These are phyloP conservation scores for Bullera alba DNA, from an alignment of 768 basidiomycete genomes.

Conservation along the genomic window DNA sequence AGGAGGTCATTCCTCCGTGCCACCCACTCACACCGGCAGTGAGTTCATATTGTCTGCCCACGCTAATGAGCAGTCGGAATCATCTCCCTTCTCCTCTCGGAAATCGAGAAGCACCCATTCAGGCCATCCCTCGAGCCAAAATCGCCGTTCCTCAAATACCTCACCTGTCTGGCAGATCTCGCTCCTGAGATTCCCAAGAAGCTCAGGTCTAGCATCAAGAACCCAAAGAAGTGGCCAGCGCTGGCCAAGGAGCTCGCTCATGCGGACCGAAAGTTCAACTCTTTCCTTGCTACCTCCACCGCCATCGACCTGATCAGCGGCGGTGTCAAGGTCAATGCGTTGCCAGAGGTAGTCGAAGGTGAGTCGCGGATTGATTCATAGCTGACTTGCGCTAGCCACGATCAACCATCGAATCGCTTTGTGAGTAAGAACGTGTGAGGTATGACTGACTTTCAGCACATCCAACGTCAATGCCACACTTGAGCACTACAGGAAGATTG, in stretches of 20 bases:
- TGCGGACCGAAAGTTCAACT: conserved; percentile 37
- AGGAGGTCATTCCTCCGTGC: conserved; percentile 81
- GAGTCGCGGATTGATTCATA: not conserved
- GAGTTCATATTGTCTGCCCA: conserved; percentile 8
- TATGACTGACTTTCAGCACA: conserved; percentile 18
- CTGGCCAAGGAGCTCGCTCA: conserved; percentile 51
- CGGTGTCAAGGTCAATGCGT: conserved; percentile 61
- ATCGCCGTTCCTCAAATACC: conserved; percentile 41
- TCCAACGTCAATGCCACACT: conserved; percentile 42
- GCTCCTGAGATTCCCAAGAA: conserved; percentile 56
- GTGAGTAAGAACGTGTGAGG: conserved; percentile 15
- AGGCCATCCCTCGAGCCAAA: conserved; percentile 38
- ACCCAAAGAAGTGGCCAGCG: conserved; percentile 36
- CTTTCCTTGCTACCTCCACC: conserved; percentile 53
- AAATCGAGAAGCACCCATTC: conserved; percentile 61
- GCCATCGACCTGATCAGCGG: conserved; percentile 60
- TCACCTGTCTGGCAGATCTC: conserved; percentile 64
- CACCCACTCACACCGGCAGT: conserved; percentile 68
- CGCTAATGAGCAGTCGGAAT: conserved; percentile 59
- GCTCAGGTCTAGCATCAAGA: conserved; percentile 46
- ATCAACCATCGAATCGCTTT: conserved; percentile 46
- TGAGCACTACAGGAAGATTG: conserved; percentile 25
- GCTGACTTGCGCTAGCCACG: conserved; percentile 21
- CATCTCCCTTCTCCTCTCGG: conserved; percentile 61
- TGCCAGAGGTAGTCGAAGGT: conserved; percentile 56